A percentile compares a stretch with the other conserved stretches of the same genome.
Evolutionary conservation across 2,329 filamentous ascomycete species (phyloP).

Genomic region (Nannizziopsis barbatae): DNA sequence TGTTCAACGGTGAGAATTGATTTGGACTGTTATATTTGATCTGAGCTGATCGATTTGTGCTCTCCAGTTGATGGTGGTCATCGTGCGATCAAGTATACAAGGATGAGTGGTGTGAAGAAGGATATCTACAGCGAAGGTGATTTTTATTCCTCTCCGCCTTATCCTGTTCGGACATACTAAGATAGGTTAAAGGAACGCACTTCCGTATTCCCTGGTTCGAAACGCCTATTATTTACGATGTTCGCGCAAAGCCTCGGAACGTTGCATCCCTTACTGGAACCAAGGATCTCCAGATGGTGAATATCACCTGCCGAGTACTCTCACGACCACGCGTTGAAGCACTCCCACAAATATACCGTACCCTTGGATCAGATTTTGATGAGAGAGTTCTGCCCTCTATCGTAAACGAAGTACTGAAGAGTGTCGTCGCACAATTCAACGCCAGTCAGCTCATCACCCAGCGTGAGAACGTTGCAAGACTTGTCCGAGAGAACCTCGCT

Average conservation of each 20-base stretch:
- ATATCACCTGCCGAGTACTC: slow-evolving; percentile 98
- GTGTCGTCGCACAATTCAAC: slow-evolving; percentile 97
- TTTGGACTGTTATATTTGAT: slow-evolving; percentile 8
- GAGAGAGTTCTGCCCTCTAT: slow-evolving; percentile 94
- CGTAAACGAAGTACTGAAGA: slow-evolving; percentile 97
- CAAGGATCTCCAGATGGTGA: slow-evolving; percentile 99
- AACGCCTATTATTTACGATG: slow-evolving; percentile 91
- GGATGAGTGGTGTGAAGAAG: slow-evolving; percentile 82
- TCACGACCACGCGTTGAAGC: slow-evolving; percentile 78
- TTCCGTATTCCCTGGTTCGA: slow-evolving; percentile 94
- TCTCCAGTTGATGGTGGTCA: slow-evolving; percentile 83
- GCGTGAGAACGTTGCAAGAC: slow-evolving; percentile 84
- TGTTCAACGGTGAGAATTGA: slow-evolving; percentile 51
- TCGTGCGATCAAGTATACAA: slow-evolving; percentile 95
- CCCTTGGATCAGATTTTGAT: slow-evolving; percentile 89
- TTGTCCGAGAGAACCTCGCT: slow-evolving; percentile 88
- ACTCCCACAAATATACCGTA: slow-evolving; percentile 93
- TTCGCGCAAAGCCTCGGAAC: slow-evolving; percentile 92
- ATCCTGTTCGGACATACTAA: background rate
- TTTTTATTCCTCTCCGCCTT: background rate
- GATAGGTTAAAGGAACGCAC: slow-evolving; percentile 59
- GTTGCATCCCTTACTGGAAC: slow-evolving; percentile 95
- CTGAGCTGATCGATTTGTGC: slow-evolving; percentile 13
- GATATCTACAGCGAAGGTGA: slow-evolving; percentile 92
- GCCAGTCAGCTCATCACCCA: slow-evolving; percentile 97